These are phyloP conservation scores for Aspergillus costaricaensis DNA, from an alignment of 2,329 filamentous ascomycete genomes.

Conservation along the genomic window DNA sequence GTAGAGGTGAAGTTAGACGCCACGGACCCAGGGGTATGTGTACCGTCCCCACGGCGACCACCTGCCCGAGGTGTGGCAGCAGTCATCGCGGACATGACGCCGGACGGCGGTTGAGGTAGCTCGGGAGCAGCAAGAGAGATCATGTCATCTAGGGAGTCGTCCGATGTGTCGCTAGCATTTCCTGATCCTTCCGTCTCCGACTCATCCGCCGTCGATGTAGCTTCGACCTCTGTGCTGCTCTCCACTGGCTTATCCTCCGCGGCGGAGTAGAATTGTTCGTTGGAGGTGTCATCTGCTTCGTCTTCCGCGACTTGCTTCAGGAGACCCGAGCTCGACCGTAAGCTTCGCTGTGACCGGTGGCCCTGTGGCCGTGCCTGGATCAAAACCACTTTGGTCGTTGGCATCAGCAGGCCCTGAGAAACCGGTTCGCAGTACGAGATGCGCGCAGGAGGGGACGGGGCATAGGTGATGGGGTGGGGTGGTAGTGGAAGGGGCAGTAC, in stretches of 20 bases:
- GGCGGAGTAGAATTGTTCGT: slow-evolving; percentile 90
- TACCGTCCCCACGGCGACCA: slow-evolving; percentile 70
- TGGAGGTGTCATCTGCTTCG: slow-evolving; percentile 77
- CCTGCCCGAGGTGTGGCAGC: slow-evolving; percentile 78
- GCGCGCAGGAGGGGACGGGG: slow-evolving; percentile 78
- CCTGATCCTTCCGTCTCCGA: slow-evolving; percentile 59
- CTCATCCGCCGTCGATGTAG: slow-evolving; percentile 59
- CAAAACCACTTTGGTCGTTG: slow-evolving; percentile 81
- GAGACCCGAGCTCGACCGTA: slow-evolving; percentile 52
- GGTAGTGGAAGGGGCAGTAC: slow-evolving; percentile 74
- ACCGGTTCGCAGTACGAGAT: slow-evolving; percentile 95
- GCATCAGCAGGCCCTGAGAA: slow-evolving; percentile 76
- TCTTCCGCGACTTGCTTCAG: slow-evolving; percentile 62
- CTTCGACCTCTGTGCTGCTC: slow-evolving; percentile 52
- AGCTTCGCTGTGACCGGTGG: slow-evolving; percentile 45
- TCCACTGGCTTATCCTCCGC: slow-evolving; percentile 69
- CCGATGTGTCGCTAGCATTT: slow-evolving; percentile 74
- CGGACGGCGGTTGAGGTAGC: slow-evolving; percentile 74
- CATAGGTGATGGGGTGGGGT: slow-evolving; percentile 82
- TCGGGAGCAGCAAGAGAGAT: slow-evolving; percentile 83
- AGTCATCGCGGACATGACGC: slow-evolving; percentile 76
- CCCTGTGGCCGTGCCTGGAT: slow-evolving; percentile 54
- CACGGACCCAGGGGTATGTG: slow-evolving; percentile 81
- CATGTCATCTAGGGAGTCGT: slow-evolving; percentile 90
- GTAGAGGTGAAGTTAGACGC: slow-evolving; percentile 85